A percentile compares a stretch with the other conserved stretches of the same genome.
These are phyloP conservation scores for Malus orientalis DNA, from an alignment of 306 rosid species.

Conservation along the genomic window DNA sequence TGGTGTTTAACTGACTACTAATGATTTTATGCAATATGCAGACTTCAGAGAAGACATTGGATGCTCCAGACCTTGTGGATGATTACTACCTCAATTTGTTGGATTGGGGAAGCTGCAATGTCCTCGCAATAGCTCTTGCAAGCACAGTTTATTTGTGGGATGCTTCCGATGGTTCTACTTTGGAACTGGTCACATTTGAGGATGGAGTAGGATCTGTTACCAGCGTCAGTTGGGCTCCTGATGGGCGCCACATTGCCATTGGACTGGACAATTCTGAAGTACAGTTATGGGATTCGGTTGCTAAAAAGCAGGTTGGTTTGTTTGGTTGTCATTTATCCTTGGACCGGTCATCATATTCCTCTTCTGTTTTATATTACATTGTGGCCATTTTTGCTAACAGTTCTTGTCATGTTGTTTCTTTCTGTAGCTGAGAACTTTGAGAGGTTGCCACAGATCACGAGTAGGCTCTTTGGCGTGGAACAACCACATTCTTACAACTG, in stretches of 20 bases:
- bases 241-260: constrained; percentile 65
- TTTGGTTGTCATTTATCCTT: background rate
- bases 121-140: constrained; percentile 59
- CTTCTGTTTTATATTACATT: background rate
- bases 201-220: constrained; percentile 68
- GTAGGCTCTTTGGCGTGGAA: constrained; percentile 78
- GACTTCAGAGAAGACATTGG: constrained; percentile 76
- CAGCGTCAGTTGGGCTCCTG: constrained; percentile 73
- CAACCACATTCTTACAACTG: constrained; percentile 63
- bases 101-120: constrained; percentile 66
- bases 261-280: constrained; percentile 66
- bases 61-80: constrained; percentile 69
- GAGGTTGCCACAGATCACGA: constrained; percentile 49
- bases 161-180: constrained; percentile 49
- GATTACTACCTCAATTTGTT: constrained; percentile 66
- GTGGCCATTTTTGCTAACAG: background rate
- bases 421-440: constrained; percentile 53
- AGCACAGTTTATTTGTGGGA: constrained; percentile 62
- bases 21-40: constrained; percentile 11
- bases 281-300: constrained; percentile 66
- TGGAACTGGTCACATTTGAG: constrained; percentile 55
- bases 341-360: background rate
- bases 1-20: background rate
- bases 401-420: constrained; percentile 1
- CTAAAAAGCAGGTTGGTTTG: constrained; percentile 38